These are phyloP conservation scores for Papiliotrema flavescens DNA, from an alignment of 1,284 basidiomycete genomes.

Conservation along the genomic window DNA sequence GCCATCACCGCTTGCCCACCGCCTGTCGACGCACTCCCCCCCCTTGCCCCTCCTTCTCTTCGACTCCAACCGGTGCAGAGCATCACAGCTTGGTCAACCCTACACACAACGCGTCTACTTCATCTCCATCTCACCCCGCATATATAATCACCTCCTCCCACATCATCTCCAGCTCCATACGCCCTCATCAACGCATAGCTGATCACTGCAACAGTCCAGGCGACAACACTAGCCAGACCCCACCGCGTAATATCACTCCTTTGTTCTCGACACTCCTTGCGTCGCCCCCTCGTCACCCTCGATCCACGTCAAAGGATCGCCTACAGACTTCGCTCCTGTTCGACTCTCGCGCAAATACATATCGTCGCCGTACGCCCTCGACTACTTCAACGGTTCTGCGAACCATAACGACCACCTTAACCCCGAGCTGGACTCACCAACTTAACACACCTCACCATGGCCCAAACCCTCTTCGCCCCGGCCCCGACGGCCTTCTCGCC, in stretches of 20 bases:
- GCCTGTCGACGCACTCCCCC: too few relatives aligned
- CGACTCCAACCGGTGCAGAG: too few relatives aligned
- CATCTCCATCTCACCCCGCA: too few relatives aligned
- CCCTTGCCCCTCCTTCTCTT: too few relatives aligned
- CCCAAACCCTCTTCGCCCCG: slow-evolving; percentile 21
- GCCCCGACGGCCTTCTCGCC: slow-evolving; percentile 7
- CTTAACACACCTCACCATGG: slow-evolving; percentile 10
- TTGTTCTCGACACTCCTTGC: background rate
- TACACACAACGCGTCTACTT: too few relatives aligned
- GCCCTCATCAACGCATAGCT: background rate
- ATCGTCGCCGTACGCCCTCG: background rate
- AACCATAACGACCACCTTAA: background rate
- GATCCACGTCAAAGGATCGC: background rate
- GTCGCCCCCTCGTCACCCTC: background rate
- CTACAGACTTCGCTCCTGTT: background rate
- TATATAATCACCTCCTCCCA: background rate
- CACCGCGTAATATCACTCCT: background rate
- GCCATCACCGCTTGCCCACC: too few relatives aligned
- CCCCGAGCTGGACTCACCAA: slow-evolving; percentile 11
- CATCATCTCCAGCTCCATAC: background rate
- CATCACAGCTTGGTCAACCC: too few relatives aligned
- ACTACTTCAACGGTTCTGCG: background rate
- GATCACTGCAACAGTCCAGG: slow-evolving; percentile 1
- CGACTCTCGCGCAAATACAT: background rate
- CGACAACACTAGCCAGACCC: background rate